Base-by-base conservation (phyloP, 805 yeast species). In the Deakozyma indianensis region DNA sequence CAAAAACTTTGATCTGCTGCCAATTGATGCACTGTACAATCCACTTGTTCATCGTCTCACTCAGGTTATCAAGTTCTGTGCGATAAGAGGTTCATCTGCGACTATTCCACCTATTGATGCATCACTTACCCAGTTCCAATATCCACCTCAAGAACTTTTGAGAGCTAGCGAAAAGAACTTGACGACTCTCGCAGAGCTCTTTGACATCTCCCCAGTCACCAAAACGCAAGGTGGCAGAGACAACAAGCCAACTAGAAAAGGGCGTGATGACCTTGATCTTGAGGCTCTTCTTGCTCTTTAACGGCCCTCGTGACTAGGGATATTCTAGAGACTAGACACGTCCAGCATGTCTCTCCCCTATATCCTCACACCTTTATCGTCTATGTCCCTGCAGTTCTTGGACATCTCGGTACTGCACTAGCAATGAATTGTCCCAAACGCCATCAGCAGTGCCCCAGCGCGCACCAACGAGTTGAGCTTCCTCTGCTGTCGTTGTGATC, bases 191-290 rank as follows among this genome's bases (percentile, higher is more conserved):
- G 11, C 38, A 11, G 38, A 32, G 20, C 11, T 32, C 5, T n/a
- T 32, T 7, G 38, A 32, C 20, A 32, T 32, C 18, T 4, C 11
- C 5, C 38, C 38, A 32, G 38, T 32, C 5, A 9, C 11, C 11
- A 32, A 32, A 20, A 32, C 9, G 18, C 18, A 32, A n/a, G 28
- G 14, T 25, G 28, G 14, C 7, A 25, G 28, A 14, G 5, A 14
- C 18, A 32, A 32, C 7, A 32, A 32, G 16, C 18, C 11, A 7
- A 14, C 38, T 5, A 5, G 9, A 14, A 32, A 7, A n/a, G 38
- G 38, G 16, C 38, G 38, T 7, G 38, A 32, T 32, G 38, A 32
- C 18, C 38, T 32, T 32, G 38, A 32, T n/a, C 9, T 32, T 32
- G 38, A 7, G 4, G 18, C 18, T n/a, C 38, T 32, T 11, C 14